A percentile compares a stretch with the other conserved stretches of the same genome.
These are phyloP conservation scores for Paraconiothyrium brasiliense DNA, from an alignment of 2,329 filamentous ascomycete genomes.

Conservation along the genomic window DNA sequence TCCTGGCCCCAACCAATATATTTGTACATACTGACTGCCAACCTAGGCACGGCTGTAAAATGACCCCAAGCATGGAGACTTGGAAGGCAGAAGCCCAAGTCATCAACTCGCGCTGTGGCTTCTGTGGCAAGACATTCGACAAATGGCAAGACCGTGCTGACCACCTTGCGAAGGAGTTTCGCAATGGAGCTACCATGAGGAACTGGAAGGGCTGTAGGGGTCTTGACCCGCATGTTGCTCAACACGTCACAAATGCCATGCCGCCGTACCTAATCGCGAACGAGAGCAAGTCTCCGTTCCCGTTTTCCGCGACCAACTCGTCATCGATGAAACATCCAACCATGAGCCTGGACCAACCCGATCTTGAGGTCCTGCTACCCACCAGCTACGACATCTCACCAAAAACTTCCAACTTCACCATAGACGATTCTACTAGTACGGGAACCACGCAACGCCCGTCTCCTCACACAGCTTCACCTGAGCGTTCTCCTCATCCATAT, in stretches of 20 bases:
- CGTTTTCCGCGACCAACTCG: conserved; percentile 57
- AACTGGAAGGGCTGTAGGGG: conserved; percentile 66
- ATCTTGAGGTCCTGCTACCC: conserved; percentile 43
- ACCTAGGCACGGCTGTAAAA: conserved; percentile 64
- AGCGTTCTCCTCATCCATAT: conserved; percentile 26
- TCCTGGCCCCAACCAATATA: background rate
- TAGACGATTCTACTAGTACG: conserved; percentile 23
- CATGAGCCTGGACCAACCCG: conserved; percentile 18
- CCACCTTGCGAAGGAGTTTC: conserved; percentile 65
- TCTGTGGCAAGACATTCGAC: conserved; percentile 59
- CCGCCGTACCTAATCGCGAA: conserved; percentile 62
- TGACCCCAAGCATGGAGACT: conserved; percentile 70
- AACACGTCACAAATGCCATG: conserved; percentile 61
- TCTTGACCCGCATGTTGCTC: conserved; percentile 58
- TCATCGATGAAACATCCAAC: conserved; percentile 34
- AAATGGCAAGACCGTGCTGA: conserved; percentile 63
- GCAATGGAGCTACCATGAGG: conserved; percentile 61
- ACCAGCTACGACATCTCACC: conserved; percentile 12
- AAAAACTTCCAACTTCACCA: background rate
- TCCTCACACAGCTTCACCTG: conserved; percentile 21
- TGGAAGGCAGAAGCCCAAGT: conserved; percentile 67
- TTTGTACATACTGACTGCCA: conserved; percentile 4
- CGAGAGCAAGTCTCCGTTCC: conserved; percentile 56
- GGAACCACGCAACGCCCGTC: conserved; percentile 29
- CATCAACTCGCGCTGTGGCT: conserved; percentile 65